Conservation (phyloP, 2,329 filamentous ascomycete species). For the Aureobasidium sp. region DNA sequence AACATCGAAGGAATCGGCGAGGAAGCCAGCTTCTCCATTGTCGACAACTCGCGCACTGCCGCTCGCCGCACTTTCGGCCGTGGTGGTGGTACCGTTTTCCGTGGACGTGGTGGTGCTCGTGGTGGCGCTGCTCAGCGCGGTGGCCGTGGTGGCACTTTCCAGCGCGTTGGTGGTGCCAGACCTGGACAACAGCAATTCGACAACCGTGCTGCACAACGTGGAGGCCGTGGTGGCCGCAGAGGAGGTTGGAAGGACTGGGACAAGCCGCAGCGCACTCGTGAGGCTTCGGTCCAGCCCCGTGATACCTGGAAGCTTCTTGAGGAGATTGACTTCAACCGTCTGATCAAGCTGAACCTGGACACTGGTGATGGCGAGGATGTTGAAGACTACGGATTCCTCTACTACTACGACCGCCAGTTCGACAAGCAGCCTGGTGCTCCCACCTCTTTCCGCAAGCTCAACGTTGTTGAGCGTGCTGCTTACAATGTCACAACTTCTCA, state of each 20-base stretch:
- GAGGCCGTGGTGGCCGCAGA: conserved; percentile 69
- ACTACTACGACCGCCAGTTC: conserved; percentile 94
- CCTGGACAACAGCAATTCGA: conserved; percentile 68
- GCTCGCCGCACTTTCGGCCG: conserved; percentile 76
- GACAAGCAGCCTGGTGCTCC: conserved; percentile 86
- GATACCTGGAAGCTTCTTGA: conserved; percentile 92
- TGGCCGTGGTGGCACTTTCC: conserved; percentile 59
- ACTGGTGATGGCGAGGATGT: conserved; percentile 91
- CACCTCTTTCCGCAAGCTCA: conserved; percentile 78
- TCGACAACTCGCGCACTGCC: conserved; percentile 87
- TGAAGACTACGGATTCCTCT: conserved; percentile 92
- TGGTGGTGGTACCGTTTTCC: conserved; percentile 83
- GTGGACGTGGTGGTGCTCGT: conserved; percentile 59
- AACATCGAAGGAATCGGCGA: conserved; percentile 88
- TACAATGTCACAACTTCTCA: conserved; percentile 98
- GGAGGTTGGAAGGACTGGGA: conserved; percentile 99
- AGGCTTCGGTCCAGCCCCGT: conserved; percentile 93
- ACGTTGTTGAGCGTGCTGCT: conserved; percentile 82
- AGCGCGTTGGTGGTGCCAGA: conserved; percentile 62
- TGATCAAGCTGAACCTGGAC: conserved; percentile 92
- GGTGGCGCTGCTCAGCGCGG: conserved; percentile 66
- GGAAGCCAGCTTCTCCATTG: conserved; percentile 94
- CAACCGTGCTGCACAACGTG: conserved; percentile 59
- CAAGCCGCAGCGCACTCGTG: conserved; percentile 92
- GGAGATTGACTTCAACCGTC: conserved; percentile 96